A percentile compares a stretch with the other conserved stretches of the same genome.
These are phyloP conservation scores for Massariosphaeria phaeospora DNA, from an alignment of 495 filamentous ascomycete genomes.

Conservation along the genomic window DNA sequence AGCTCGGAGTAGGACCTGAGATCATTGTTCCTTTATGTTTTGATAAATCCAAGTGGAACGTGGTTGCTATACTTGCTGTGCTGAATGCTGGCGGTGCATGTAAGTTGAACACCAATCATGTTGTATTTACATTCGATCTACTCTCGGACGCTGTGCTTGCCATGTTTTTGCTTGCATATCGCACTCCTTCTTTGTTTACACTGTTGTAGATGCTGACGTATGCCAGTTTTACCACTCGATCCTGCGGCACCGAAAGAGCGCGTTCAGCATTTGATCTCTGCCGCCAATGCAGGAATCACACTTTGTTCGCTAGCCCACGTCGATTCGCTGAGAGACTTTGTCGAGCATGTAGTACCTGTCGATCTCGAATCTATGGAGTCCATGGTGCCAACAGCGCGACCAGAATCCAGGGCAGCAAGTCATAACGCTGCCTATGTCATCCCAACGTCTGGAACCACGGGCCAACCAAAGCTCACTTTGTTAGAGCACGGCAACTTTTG, in stretches of 20 bases:
- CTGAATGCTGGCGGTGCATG: conserved; percentile 40
- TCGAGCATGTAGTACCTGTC: conserved; percentile 9
- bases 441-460: conserved; percentile 51
- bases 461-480: conserved; percentile 49
- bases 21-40: conserved; percentile 52
- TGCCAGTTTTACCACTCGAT: conserved; percentile 51
- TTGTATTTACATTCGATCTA: neutral
- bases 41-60: conserved; percentile 47
- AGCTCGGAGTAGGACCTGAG: conserved; percentile 46
- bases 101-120: neutral
- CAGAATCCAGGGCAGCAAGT: neutral
- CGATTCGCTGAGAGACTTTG: neutral
- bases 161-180: neutral
- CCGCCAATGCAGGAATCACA: conserved; percentile 46
- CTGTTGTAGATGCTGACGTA: conserved; percentile 33
- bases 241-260: conserved; percentile 52
- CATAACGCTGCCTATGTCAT: conserved; percentile 47
- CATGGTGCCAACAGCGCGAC: neutral
- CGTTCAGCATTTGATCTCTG: conserved; percentile 50
- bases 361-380: conserved; percentile 10
- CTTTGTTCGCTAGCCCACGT: conserved; percentile 47
- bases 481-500: conserved; percentile 48
- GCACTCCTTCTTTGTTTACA: neutral
- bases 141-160: neutral
- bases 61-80: conserved; percentile 42